These are phyloP conservation scores for Sanghuangporus weigelae DNA, from an alignment of 1,284 basidiomycete species.

Conservation along the genomic window DNA sequence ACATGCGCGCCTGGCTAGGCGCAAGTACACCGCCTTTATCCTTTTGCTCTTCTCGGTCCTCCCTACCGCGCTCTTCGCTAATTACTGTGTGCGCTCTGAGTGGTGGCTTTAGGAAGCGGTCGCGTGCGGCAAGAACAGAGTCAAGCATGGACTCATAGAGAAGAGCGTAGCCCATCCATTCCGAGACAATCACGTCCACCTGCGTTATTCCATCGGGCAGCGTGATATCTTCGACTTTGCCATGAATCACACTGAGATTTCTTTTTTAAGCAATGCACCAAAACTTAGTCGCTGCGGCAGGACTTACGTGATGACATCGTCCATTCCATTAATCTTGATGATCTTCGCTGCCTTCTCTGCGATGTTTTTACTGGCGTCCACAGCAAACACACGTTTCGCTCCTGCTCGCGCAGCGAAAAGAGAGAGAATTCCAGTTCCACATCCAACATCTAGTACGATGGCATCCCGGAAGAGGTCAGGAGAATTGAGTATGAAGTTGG, in stretches of 20 bases:
- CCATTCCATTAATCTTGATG: constrained; percentile 75
- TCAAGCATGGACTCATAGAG: constrained; percentile 98
- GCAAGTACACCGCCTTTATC: constrained; percentile 73
- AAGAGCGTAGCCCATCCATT: constrained; percentile 97
- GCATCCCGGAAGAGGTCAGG: constrained; percentile 81
- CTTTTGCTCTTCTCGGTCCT: constrained; percentile 1
- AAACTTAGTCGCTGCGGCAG: neutral
- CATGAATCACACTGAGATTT: constrained; percentile 62
- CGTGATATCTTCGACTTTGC: constrained; percentile 83
- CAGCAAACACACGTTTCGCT: constrained; percentile 88
- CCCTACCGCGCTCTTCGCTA: constrained; percentile 3
- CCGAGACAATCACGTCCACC: constrained; percentile 92
- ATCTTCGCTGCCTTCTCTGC: constrained; percentile 81
- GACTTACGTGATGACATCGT: constrained; percentile 68
- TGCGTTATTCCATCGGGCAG: constrained; percentile 65
- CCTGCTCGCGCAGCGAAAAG: constrained; percentile 91
- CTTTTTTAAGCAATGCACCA: neutral
- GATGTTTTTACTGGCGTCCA: constrained; percentile 85
- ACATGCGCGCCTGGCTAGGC: constrained; percentile 86
- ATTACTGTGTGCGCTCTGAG: neutral
- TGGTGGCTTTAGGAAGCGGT: constrained; percentile 70
- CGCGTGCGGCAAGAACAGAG: constrained; percentile 84
- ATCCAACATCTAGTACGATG: constrained; percentile 92
- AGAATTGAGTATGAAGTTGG: constrained; percentile 86
- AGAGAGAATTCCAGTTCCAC: constrained; percentile 90